Percentiles rank a stretch among this genome's conserved stretches.
These are phyloP conservation scores for Phalaenopsis aphrodite DNA, from an alignment of 106 monocot genomes.

Conservation along the genomic window DNA sequence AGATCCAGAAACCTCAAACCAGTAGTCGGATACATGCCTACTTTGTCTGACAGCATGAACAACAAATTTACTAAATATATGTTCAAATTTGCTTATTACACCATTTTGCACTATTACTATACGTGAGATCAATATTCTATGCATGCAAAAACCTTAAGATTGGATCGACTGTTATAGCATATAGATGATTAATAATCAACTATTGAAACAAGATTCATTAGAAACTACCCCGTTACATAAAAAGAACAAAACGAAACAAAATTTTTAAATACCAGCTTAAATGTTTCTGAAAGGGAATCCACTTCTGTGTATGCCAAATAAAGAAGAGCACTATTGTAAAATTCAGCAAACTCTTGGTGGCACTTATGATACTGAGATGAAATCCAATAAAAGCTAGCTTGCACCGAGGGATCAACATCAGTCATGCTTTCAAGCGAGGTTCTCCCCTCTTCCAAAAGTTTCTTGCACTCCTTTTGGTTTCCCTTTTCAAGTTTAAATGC, in stretches of 20 bases:
- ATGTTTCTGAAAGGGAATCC: conserved; percentile 81
- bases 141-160: neutral
- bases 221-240: neutral
- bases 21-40: neutral
- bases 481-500: conserved; percentile 73
- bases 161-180: neutral
- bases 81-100: neutral
- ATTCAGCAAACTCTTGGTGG: conserved; percentile 89
- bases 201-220: neutral
- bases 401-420: conserved; percentile 94
- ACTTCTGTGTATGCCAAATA: conserved; percentile 97
- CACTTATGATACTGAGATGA: conserved; percentile 88
- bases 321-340: conserved; percentile 88
- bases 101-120: neutral
- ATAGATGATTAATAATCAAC: neutral
- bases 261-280: conserved; percentile 69
- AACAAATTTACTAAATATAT: neutral
- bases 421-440: conserved; percentile 78
- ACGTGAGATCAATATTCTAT: neutral
- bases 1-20: neutral
- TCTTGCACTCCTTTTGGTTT: conserved; percentile 78
- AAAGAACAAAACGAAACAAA: neutral
- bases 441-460: conserved; percentile 85
- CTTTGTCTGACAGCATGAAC: neutral
- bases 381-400: conserved; percentile 90